Conservation (phyloP, 352 stramenopile species). For the Pythium folliculosum region DNA sequence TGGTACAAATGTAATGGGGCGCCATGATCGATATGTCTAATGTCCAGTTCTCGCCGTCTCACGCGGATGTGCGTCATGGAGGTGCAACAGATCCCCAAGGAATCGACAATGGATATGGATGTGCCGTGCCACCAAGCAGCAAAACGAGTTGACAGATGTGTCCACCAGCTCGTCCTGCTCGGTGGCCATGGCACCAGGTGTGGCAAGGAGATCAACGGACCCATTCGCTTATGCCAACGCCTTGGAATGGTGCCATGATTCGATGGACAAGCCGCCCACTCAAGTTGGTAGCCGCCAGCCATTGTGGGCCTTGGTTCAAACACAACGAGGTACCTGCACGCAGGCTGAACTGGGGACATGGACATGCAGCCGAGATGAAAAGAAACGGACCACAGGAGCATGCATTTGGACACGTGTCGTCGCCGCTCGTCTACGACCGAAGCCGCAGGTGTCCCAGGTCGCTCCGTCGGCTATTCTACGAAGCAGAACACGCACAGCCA, state of each 20-base stretch:
- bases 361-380: too few species aligned
- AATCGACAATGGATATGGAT: neutral
- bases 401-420: too few species aligned
- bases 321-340: too few species aligned
- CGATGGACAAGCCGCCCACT: too few species aligned
- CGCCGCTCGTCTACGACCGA: too few species aligned
- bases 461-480: neutral
- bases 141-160: conserved; percentile 9
- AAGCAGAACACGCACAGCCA: neutral
- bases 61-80: conserved; percentile 1
- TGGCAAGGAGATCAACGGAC: neutral
- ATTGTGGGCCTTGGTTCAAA: too few species aligned
- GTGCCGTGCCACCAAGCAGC: neutral
- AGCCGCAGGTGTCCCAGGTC: too few species aligned
- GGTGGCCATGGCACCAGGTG: neutral
- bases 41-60: neutral
- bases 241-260: neutral
- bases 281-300: too few species aligned
- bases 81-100: conserved; percentile 3
- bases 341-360: too few species aligned
- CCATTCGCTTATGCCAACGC: too few species aligned
- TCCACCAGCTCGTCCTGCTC: neutral
- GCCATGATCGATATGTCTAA: neutral
- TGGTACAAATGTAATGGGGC: neutral
- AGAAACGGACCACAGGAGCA: too few species aligned